Conservation (phyloP, 257 asterid species). For the Plantago major region DNA sequence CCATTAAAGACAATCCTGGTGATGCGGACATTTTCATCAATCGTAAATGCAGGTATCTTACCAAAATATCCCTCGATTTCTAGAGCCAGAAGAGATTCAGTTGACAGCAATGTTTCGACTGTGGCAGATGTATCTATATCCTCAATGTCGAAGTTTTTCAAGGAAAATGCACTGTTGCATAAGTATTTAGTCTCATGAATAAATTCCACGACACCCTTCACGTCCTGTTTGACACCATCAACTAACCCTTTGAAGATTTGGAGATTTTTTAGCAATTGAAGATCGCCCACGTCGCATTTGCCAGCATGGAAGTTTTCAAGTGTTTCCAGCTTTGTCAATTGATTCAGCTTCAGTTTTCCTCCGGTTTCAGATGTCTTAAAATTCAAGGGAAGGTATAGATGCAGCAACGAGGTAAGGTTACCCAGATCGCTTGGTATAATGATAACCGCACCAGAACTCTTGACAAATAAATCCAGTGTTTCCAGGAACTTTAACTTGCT, state of each 20-base stretch:
- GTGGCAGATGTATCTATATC: conserved; percentile 1
- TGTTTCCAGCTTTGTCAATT: conserved; percentile 22
- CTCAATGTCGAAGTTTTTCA: conserved; percentile 20
- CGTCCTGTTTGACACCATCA: conserved; percentile 12
- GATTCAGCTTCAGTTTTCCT: conserved; percentile 21
- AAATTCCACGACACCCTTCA: not conserved
- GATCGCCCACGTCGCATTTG: conserved; percentile 13
- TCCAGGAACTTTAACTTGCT: conserved; percentile 22
- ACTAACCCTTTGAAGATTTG: conserved; percentile 2
- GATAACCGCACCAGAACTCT: conserved; percentile 7
- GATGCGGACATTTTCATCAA: not conserved
- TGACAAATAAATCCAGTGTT: conserved; percentile 32
- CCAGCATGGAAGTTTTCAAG: conserved; percentile 24
- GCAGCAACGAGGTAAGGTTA: conserved; percentile 10
- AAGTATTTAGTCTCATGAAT: not conserved
- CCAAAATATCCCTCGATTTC: conserved; percentile 22
- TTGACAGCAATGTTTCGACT: conserved; percentile 1
- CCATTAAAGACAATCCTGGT: conserved; percentile 21
- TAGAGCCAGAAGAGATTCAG: conserved; percentile 6
- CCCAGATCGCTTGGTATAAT: conserved; percentile 17
- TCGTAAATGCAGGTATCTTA: not conserved
- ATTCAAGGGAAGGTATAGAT: conserved; percentile 29
- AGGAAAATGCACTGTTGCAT: conserved; percentile 4
- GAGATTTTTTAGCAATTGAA: conserved; percentile 8
- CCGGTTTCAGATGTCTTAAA: no score